Conservation (phyloP, 495 filamentous ascomycete genomes). For the Trichoderma gamsii region DNA sequence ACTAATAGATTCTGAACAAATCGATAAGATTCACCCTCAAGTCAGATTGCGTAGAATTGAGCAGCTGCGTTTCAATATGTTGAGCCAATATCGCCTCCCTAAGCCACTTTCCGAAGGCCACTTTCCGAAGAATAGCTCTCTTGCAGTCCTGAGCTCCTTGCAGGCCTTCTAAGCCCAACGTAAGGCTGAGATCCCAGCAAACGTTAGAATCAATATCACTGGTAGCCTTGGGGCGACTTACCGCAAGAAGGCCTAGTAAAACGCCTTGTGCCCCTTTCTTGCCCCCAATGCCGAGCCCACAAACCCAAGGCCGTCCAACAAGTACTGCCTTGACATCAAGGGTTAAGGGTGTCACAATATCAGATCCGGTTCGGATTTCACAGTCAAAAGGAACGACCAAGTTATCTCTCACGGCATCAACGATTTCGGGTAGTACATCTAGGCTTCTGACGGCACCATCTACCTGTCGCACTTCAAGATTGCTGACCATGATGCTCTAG, state of each 20-base stretch:
- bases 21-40: no score
- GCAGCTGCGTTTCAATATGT: not conserved
- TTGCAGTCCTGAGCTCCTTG: conserved; percentile 47
- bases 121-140: conserved; percentile 43
- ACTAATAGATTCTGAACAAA: no score
- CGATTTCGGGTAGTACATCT: conserved; percentile 41
- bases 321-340: conserved; percentile 48
- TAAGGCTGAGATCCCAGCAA: conserved; percentile 49
- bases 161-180: conserved; percentile 53
- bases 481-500: conserved; percentile 34
- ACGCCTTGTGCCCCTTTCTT: conserved; percentile 53
- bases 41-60: no score
- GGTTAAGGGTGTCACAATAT: conserved; percentile 45
- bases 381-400: conserved; percentile 44
- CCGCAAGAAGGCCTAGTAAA: conserved; percentile 47
- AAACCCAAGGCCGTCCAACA: conserved; percentile 44
- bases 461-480: conserved; percentile 38
- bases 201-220: no score
- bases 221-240: no score
- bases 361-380: conserved; percentile 42
- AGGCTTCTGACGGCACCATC: conserved; percentile 40
- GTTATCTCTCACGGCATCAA: conserved; percentile 40
- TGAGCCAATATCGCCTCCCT: conserved; percentile 47
- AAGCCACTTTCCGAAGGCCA: no score
- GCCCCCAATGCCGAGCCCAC: conserved; percentile 46